phyloP scores from a whole-genome alignment of 495 filamentous ascomycete genomes.

The Letharia columbiana region DNA sequence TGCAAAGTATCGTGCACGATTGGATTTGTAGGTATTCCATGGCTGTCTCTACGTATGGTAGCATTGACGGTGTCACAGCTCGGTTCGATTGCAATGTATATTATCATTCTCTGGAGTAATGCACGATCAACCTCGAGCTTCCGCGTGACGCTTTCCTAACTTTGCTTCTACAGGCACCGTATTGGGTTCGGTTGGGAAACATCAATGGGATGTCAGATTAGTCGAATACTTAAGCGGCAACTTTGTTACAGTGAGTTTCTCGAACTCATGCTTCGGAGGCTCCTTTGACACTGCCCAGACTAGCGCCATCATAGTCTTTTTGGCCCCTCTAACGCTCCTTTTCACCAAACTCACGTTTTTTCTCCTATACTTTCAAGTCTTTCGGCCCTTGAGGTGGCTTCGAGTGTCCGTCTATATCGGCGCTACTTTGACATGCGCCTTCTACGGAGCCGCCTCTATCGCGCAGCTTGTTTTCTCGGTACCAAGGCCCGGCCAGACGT shows the following conservation, averaged over 20 bases:
- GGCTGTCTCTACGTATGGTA: too few species aligned
- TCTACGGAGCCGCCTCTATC: background rate
- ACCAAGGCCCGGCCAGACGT: background rate
- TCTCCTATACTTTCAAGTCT: background rate
- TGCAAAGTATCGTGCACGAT: background rate
- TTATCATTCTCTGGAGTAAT: background rate
- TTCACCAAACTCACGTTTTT: background rate
- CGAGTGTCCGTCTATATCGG: background rate
- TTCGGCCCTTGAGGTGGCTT: background rate
- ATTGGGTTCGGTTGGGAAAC: background rate
- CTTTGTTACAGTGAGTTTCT: background rate
- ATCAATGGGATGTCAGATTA: background rate
- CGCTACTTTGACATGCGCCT: background rate
- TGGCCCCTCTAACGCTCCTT: background rate
- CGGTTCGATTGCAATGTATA: background rate
- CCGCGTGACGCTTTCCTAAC: background rate
- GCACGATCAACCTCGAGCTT: background rate
- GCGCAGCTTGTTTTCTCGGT: background rate
- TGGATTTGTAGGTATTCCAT: background rate
- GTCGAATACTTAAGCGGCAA: background rate
- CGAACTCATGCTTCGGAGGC: background rate
- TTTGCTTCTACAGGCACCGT: background rate
- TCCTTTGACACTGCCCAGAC: background rate
- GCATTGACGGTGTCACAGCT: background rate
- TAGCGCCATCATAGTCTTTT: background rate